phyloP scores from a whole-genome alignment of 1,284 basidiomycete species.

The Pseudozyma tsukubaensis region DNA sequence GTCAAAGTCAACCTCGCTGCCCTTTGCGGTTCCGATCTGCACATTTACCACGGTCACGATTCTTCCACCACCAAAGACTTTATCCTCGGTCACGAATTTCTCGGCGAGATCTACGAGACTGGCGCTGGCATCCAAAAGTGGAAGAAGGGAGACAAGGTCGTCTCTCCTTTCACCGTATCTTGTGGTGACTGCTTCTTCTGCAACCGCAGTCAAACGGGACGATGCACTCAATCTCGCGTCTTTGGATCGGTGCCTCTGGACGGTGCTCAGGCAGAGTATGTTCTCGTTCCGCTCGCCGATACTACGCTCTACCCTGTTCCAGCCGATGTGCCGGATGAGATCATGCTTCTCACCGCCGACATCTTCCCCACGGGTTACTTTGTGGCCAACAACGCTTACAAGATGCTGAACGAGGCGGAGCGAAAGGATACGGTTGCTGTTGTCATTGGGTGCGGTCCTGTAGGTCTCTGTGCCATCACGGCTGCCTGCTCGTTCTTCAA shows the following conservation, averaged over 20 bases:
- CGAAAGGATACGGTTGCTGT: slow-evolving; percentile 54
- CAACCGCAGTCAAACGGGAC: slow-evolving; percentile 79
- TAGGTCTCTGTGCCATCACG: slow-evolving; percentile 70
- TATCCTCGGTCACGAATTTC: slow-evolving; percentile 81
- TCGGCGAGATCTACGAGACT: slow-evolving; percentile 80
- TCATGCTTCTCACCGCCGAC: slow-evolving; percentile 77
- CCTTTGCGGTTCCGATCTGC: slow-evolving; percentile 84
- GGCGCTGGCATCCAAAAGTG: slow-evolving; percentile 78
- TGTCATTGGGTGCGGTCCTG: slow-evolving; percentile 71
- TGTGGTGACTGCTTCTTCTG: slow-evolving; percentile 76
- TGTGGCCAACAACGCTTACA: slow-evolving; percentile 77
- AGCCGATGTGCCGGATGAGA: slow-evolving; percentile 70
- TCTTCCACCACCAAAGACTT: slow-evolving; percentile 57
- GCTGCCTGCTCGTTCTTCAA: slow-evolving; percentile 69
- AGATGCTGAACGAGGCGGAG: slow-evolving; percentile 57
- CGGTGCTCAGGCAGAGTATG: slow-evolving; percentile 88
- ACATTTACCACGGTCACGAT: slow-evolving; percentile 69
- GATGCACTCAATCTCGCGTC: slow-evolving; percentile 77
- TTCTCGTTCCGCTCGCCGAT: slow-evolving; percentile 80
- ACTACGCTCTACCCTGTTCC: slow-evolving; percentile 79
- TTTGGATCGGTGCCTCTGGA: slow-evolving; percentile 80
- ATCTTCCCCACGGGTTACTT: slow-evolving; percentile 73
- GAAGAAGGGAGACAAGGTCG: slow-evolving; percentile 82
- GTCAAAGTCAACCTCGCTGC: slow-evolving; percentile 71
- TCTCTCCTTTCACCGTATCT: slow-evolving; percentile 84